These are phyloP conservation scores for Cubamyces lactineus DNA, from an alignment of 768 basidiomycete genomes.

Conservation along the genomic window DNA sequence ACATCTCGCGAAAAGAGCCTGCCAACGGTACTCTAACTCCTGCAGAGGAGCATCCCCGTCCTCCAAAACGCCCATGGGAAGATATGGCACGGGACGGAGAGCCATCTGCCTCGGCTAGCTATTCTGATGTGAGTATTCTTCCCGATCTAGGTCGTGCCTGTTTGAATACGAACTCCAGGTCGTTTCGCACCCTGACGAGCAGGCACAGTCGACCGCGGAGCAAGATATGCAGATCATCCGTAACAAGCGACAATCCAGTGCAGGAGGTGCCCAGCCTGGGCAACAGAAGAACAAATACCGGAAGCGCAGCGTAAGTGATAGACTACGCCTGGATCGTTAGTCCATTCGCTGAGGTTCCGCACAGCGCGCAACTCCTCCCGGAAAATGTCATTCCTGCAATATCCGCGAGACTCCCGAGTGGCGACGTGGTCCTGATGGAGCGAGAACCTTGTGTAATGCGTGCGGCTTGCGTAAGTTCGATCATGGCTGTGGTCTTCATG, in stretches of 20 bases:
- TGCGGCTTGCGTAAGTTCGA: slow-evolving; percentile 76
- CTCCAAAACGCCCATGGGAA: slow-evolving; percentile 82
- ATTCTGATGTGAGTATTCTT: slow-evolving; percentile 17
- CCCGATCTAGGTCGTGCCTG: not conserved
- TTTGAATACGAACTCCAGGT: slow-evolving; percentile 16
- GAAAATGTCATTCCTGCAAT: slow-evolving; percentile 87
- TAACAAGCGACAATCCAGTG: slow-evolving; percentile 74
- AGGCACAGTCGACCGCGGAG: slow-evolving; percentile 68
- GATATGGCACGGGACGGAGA: slow-evolving; percentile 59
- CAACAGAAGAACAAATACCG: slow-evolving; percentile 81
- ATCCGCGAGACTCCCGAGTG: slow-evolving; percentile 90
- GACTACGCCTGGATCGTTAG: slow-evolving; percentile 26
- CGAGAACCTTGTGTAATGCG: slow-evolving; percentile 82
- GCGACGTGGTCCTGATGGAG: slow-evolving; percentile 83
- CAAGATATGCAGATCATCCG: slow-evolving; percentile 87
- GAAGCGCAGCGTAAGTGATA: slow-evolving; percentile 75
- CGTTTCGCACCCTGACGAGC: slow-evolving; percentile 24
- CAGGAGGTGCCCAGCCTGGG: slow-evolving; percentile 48
- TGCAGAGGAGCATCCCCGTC: slow-evolving; percentile 53
- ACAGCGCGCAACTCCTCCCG: slow-evolving; percentile 83
- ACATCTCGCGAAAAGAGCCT: slow-evolving; percentile 25
- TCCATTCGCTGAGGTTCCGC: slow-evolving; percentile 25
- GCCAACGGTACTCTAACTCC: slow-evolving; percentile 24
- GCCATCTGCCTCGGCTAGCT: slow-evolving; percentile 11
- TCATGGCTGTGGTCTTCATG: slow-evolving; percentile 13